These are phyloP conservation scores for Coniella lustricola DNA, from an alignment of 2,329 filamentous ascomycete genomes.

Conservation along the genomic window DNA sequence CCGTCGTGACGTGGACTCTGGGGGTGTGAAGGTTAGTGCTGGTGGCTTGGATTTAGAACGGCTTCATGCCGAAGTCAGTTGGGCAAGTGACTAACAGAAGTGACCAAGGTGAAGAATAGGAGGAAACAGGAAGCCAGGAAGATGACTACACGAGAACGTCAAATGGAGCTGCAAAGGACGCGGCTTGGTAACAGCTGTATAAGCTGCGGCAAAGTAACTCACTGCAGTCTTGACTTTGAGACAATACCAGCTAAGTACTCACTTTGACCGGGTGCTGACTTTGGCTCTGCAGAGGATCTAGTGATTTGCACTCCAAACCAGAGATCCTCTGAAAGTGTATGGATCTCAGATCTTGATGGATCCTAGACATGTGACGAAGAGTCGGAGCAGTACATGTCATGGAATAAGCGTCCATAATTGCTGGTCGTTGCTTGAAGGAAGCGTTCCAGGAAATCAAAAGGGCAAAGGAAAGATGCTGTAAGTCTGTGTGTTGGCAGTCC, in stretches of 20 bases:
- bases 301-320: constrained; percentile 26
- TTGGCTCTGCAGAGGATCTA: not conserved
- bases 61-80: too few species aligned
- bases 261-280: not conserved
- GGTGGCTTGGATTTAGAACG: too few species aligned
- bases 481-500: too few species aligned
- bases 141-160: too few species aligned
- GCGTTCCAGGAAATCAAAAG: too few species aligned
- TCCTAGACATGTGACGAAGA: constrained; percentile 36
- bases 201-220: too few species aligned
- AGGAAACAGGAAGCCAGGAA: too few species aligned
- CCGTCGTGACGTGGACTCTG: constrained; percentile 10
- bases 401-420: constrained; percentile 44
- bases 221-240: not conserved
- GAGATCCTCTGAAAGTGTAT: constrained; percentile 31
- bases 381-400: constrained; percentile 40
- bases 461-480: too few species aligned
- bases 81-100: too few species aligned
- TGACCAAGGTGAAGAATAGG: too few species aligned
- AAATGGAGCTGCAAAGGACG: too few species aligned
- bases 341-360: constrained; percentile 43
- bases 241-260: not conserved
- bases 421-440: not conserved
- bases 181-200: too few species aligned
- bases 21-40: constrained; percentile 4